Base-by-base conservation (phyloP, 225 moss, liverwort and hornwort species). In the Physcomitrellopsis africana region DNA sequence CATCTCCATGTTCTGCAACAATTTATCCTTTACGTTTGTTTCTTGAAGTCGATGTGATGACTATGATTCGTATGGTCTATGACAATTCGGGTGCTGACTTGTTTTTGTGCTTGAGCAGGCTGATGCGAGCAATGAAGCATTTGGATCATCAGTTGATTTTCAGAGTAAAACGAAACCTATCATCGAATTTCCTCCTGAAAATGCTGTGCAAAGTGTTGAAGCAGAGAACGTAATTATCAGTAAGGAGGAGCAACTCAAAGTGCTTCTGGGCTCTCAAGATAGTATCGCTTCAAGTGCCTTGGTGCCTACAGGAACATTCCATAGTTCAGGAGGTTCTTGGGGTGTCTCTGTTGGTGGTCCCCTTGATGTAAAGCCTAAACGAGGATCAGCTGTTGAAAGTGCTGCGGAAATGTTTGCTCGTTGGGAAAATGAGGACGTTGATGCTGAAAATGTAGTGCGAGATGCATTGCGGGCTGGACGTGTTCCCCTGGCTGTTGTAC, bases 381-480 rank as follows among this genome's bases (percentile, higher is more conserved):
- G 78, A 42, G 85, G 81, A 67, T 79, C 85, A 69, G 63, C 81
- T 64, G 73, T 86, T 51, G 99, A 99, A 81, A 99, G 90, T 79
- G 88, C 99, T 64, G 89, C 85, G 51, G 99, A 99, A 52, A 95
- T 99, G 99, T 90, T 99, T 76, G 83, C 89, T 17, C 86, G 99
- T 20, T 99, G 99, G 99, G 92, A 95, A 80, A 87, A 70, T 64
- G 91, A 90, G 58, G 84, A 81, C 23, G 93, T 99, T 49, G 90
- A 87, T 83, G 88, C 95, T 19, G 90, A 91, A 52, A 89, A 79
- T 71, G 84, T 99, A 81, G 99, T 99, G 11, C 89, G 93, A 80
- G 99, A 99, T 83, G 95, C 99, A 23, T 80, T 99, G 74, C 92
- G 93, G 78, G 89, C 95, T 75, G 99, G 99, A 79, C 89, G 95